Evolutionary conservation across 345 rosid genomes (phyloP).

Genomic region (Eucalyptus sp.): DNA sequence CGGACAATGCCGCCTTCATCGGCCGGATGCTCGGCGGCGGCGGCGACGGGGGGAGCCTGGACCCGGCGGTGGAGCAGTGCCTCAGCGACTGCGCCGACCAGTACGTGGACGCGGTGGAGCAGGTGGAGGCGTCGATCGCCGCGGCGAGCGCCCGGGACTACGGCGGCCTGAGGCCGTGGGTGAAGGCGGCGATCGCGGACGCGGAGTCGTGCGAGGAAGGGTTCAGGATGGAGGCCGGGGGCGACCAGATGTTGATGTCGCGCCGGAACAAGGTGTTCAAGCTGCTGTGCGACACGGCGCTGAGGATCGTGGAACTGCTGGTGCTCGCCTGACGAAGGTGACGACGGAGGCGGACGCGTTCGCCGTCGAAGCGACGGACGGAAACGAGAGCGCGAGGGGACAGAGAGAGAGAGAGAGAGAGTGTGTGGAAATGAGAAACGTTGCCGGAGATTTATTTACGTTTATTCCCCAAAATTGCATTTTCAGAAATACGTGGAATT

Average conservation of each 20-base stretch:
- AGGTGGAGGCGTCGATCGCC: slow-evolving; percentile 6
- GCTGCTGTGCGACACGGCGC: neutral
- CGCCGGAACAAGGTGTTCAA: neutral
- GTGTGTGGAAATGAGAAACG: neutral
- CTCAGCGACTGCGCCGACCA: slow-evolving; percentile 4
- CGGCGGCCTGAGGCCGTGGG: neutral
- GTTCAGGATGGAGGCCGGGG: neutral
- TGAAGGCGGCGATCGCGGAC: slow-evolving; percentile 1
- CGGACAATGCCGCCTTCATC: neutral
- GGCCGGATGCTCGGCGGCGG: neutral
- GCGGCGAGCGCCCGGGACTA: neutral
- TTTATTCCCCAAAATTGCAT: neutral
- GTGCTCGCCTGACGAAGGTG: neutral
- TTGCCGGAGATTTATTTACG: neutral
- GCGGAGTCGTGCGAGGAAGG: slow-evolving; percentile 1
- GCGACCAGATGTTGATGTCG: neutral
- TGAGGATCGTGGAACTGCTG: neutral
- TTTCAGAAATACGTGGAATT: neutral
- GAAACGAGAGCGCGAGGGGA: neutral
- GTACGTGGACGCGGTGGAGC: slow-evolving; percentile 5
- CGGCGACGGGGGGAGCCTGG: neutral
- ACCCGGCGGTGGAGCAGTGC: slow-evolving; percentile 1
- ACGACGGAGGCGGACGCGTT: neutral
- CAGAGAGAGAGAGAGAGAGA: too few relatives aligned
- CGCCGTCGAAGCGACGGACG: neutral